Percentiles rank a stretch among this genome's conserved stretches.
phyloP scores from a whole-genome alignment of 257 asterid genomes.

The Primulina huaijiensis region DNA sequence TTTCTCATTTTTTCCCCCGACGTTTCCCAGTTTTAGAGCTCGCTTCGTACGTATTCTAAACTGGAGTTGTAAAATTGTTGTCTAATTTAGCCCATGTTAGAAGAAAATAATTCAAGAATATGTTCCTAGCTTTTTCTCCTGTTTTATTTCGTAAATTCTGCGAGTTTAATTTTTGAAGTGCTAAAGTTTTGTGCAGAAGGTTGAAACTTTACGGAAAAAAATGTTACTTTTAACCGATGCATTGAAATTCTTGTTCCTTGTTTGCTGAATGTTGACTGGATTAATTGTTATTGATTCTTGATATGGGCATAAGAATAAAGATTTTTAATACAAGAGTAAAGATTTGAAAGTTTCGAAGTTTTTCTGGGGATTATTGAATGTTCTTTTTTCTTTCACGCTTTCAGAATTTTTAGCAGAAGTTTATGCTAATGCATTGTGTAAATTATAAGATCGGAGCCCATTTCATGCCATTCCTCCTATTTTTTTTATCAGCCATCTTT shows the following conservation, averaged over 20 bases:
- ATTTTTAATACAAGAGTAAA: too few species aligned
- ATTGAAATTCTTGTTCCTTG: background rate
- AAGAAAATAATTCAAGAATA: too few species aligned
- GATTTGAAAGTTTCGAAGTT: too few species aligned
- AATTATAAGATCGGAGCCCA: slow-evolving; percentile 2
- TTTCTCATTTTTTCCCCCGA: too few species aligned
- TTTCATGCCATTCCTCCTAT: background rate
- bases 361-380: background rate
- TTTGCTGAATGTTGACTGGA: background rate
- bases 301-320: too few species aligned
- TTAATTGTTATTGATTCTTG: background rate
- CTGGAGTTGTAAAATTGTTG: too few species aligned
- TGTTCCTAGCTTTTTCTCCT: too few species aligned
- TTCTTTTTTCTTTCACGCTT: background rate
- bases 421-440: background rate
- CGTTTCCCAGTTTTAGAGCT: too few species aligned
- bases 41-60: too few species aligned
- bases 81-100: too few species aligned
- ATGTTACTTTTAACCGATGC: background rate
- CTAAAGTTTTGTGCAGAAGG: background rate
- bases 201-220: background rate
- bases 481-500: background rate
- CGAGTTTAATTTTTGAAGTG: too few species aligned
- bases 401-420: background rate
- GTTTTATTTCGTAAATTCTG: too few species aligned